Evolutionary conservation across 2,329 filamentous ascomycete species (phyloP).

Genomic region (Neurospora crassa): DNA sequence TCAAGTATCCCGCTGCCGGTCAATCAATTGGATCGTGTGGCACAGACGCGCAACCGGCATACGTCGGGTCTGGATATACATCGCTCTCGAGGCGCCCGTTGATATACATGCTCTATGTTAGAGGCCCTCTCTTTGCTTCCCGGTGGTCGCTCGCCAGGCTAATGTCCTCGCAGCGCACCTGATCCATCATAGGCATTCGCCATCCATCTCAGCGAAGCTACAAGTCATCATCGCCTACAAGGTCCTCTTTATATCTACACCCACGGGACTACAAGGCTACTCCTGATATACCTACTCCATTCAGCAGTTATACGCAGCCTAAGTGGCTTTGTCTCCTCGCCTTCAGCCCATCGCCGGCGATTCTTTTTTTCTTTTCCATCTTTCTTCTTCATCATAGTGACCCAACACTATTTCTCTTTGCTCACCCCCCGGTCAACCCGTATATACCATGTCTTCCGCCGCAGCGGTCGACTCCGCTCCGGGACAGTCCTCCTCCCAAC

Average conservation of each 20-base stretch:
- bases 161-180: not conserved
- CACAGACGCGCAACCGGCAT: constrained; percentile 9
- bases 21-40: constrained; percentile 6
- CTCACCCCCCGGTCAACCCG: not conserved
- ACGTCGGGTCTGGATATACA: not conserved
- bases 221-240: not conserved
- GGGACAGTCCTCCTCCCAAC: constrained; percentile 19
- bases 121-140: not conserved
- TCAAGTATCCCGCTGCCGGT: not conserved
- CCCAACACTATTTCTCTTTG: not conserved
- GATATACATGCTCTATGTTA: not conserved
- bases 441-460: not conserved
- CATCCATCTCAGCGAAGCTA: not conserved
- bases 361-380: not conserved
- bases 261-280: not conserved
- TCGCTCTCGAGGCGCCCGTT: not conserved
- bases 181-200: not conserved
- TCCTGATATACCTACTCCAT: not conserved
- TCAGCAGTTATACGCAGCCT: not conserved
- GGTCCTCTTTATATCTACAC: not conserved
- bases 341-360: not conserved
- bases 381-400: not conserved
- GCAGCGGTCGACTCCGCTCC: constrained; percentile 14
- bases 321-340: not conserved
- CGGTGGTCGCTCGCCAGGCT: not conserved